phyloP scores from a whole-genome alignment of 2,329 filamentous ascomycete species.

The Fusarium pilosicola region DNA sequence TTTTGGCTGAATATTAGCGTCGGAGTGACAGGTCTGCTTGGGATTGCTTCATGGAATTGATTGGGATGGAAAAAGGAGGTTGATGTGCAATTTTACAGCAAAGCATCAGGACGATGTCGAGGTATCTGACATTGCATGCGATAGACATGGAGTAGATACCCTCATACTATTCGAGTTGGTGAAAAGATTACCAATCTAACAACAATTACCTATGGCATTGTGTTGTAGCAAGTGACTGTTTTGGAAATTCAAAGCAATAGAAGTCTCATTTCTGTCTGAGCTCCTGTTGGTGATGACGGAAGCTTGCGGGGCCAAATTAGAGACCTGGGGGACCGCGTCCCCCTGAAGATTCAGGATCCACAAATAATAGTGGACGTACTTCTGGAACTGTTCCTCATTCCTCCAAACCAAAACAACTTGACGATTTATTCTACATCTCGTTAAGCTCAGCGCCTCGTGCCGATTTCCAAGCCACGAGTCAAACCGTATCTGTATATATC shows the following conservation, averaged over 20 bases:
- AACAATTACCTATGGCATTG: background rate
- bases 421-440: background rate
- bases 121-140: conserved; percentile 21
- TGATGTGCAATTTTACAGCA: conserved; percentile 23
- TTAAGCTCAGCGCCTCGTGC: background rate
- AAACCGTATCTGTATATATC: background rate
- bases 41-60: conserved; percentile 36
- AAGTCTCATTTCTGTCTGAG: conserved; percentile 22
- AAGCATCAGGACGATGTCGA: conserved; percentile 15
- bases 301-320: conserved; percentile 40
- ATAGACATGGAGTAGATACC: conserved; percentile 32
- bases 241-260: background rate
- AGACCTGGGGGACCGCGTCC: conserved; percentile 22
- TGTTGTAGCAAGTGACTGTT: background rate
- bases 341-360: conserved; percentile 34
- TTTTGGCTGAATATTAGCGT: conserved; percentile 44
- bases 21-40: conserved; percentile 38
- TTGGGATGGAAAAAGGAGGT: conserved; percentile 26
- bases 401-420: conserved; percentile 29
- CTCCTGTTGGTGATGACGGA: conserved; percentile 30
- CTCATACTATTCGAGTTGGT: conserved; percentile 8
- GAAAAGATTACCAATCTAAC: conserved; percentile 13
- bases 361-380: conserved; percentile 24
- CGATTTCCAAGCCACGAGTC: background rate
- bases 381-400: conserved; percentile 27